phyloP scores from a whole-genome alignment of 2,329 filamentous ascomycete species.

The Sclerotinia trifoliorum region DNA sequence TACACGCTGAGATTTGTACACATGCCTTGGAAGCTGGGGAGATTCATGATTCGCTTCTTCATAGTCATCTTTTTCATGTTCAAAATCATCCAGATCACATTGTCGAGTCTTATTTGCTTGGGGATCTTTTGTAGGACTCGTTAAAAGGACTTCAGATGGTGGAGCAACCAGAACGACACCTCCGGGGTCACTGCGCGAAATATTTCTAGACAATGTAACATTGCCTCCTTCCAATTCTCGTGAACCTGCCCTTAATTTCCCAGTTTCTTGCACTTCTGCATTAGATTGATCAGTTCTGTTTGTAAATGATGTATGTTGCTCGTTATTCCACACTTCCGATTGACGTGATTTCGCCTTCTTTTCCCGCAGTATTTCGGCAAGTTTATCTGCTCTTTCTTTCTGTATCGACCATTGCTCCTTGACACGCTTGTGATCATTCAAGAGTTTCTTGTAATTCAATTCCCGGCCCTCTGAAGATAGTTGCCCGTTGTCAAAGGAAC shows the following conservation, averaged over 20 bases:
- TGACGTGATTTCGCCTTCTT: conserved; percentile 1
- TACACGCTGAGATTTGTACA: neutral
- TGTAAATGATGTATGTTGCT: neutral
- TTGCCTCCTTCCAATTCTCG: conserved; percentile 9
- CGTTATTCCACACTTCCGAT: conserved; percentile 9
- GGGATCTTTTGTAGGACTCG: neutral
- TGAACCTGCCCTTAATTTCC: conserved; percentile 3
- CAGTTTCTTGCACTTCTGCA: conserved; percentile 1
- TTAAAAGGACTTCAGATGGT: neutral
- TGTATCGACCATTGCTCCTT: conserved; percentile 19
- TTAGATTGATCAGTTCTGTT: neutral
- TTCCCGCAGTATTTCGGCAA: conserved; percentile 1
- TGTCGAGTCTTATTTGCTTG: neutral
- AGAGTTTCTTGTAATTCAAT: conserved; percentile 1
- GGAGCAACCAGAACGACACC: neutral
- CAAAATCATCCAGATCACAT: neutral
- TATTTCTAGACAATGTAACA: neutral
- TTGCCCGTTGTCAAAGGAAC: neutral
- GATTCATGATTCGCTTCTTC: neutral
- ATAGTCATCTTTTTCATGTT: neutral
- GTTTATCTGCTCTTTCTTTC: conserved; percentile 16
- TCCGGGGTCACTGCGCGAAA: neutral
- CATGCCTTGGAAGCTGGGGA: conserved; percentile 8
- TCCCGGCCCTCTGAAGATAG: neutral
- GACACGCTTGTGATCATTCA: conserved; percentile 3